A percentile compares a stretch with the other conserved stretches of the same genome.
Evolutionary conservation across 768 basidiomycete species (phyloP).

Genomic region (Lentinula lateritia): DNA sequence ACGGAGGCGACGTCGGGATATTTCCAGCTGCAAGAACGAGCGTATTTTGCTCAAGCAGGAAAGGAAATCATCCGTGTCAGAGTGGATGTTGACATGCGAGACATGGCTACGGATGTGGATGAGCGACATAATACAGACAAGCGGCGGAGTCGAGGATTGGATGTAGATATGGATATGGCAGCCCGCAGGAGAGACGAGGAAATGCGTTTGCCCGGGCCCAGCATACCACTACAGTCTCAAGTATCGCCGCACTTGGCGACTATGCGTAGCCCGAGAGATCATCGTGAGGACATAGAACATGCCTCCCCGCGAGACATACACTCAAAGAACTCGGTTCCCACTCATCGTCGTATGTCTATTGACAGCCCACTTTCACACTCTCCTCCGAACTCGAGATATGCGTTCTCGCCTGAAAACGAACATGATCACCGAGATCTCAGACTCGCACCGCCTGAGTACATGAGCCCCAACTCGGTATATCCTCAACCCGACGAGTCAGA

Average conservation of each 20-base stretch:
- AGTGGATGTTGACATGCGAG: constrained; percentile 58
- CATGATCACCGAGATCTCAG: neutral
- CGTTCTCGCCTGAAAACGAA: neutral
- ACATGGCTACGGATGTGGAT: neutral
- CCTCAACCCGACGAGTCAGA: constrained; percentile 44
- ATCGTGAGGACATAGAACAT: neutral
- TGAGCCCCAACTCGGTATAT: neutral
- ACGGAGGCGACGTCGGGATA: constrained; percentile 62
- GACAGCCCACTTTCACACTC: neutral
- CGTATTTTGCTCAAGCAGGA: constrained; percentile 75
- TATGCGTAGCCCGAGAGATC: neutral
- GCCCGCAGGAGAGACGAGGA: constrained; percentile 15
- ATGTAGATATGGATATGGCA: constrained; percentile 9
- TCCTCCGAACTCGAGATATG: neutral
- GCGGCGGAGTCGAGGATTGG: constrained; percentile 19
- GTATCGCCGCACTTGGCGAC: neutral
- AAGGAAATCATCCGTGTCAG: constrained; percentile 73
- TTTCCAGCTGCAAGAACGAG: constrained; percentile 73
- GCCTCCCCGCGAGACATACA: neutral
- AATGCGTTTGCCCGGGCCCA: constrained; percentile 15
- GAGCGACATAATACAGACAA: neutral
- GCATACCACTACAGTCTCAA: neutral
- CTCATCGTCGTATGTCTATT: neutral
- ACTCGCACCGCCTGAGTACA: constrained; percentile 1
- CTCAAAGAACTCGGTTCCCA: neutral